Evolutionary conservation across 495 filamentous ascomycete genomes (phyloP).

Genomic region (Hyaloscypha finlandica): DNA sequence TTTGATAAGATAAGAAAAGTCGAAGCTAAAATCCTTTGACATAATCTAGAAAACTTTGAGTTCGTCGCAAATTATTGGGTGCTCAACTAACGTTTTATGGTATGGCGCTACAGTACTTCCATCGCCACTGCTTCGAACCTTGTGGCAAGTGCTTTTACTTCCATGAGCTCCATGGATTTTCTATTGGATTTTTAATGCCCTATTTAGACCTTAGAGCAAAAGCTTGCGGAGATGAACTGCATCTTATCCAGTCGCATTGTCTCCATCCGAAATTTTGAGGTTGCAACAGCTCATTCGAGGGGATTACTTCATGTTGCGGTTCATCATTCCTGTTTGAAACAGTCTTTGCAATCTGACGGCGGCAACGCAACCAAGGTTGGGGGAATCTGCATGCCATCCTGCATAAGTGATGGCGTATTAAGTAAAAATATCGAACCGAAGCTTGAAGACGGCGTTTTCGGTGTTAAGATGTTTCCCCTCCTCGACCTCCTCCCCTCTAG

Average conservation of each 20-base stretch:
- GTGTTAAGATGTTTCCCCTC: conserved; percentile 4
- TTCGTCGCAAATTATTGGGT: too few relatives aligned
- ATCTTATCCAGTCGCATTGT: background rate
- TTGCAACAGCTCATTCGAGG: too few relatives aligned
- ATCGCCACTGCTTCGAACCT: background rate
- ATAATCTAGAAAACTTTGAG: too few relatives aligned
- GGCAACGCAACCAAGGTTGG: background rate
- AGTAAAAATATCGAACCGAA: background rate
- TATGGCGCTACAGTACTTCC: too few relatives aligned
- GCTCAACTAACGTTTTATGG: too few relatives aligned
- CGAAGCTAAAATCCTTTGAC: too few relatives aligned
- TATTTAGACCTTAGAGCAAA: background rate
- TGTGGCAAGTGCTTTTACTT: background rate
- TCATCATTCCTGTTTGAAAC: background rate
- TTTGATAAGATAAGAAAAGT: too few relatives aligned
- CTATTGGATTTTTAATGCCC: background rate
- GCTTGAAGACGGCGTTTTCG: conserved; percentile 4
- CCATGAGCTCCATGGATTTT: too few relatives aligned
- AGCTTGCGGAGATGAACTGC: background rate
- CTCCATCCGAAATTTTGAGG: background rate
- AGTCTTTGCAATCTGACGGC: background rate
- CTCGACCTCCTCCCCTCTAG: background rate
- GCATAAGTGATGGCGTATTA: background rate
- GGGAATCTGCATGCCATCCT: conserved; percentile 1
- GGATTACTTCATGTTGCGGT: background rate